phyloP scores from a whole-genome alignment of 192 early-diverging fungal genomes.

The Coemansia erecta region DNA sequence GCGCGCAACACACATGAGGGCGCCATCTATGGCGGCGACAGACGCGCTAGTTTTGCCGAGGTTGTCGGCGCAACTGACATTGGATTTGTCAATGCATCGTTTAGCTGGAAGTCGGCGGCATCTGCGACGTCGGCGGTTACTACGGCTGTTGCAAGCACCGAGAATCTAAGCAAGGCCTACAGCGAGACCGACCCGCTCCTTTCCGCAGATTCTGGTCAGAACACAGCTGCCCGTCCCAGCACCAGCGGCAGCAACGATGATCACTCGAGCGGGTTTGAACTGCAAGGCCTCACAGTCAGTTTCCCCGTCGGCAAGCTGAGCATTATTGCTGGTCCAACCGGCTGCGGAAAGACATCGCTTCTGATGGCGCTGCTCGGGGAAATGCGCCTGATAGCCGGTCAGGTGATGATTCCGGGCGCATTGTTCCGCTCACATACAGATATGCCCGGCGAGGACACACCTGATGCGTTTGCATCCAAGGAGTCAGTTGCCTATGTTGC shows the following conservation, averaged over 20 bases:
- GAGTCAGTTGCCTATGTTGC: constrained; percentile 80
- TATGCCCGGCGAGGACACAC: constrained; percentile 7
- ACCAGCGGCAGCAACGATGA: neutral
- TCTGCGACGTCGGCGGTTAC: constrained; percentile 2
- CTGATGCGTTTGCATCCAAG: constrained; percentile 19
- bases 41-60: constrained; percentile 32
- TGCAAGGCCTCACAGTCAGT: constrained; percentile 62
- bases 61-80: constrained; percentile 48
- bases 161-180: neutral
- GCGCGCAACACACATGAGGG: constrained; percentile 17
- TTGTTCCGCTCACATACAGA: constrained; percentile 68
- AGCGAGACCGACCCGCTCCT: constrained; percentile 19
- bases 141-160: constrained; percentile 3
- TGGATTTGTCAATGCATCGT: constrained; percentile 70
- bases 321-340: constrained; percentile 82
- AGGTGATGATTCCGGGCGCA: constrained; percentile 39
- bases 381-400: constrained; percentile 52
- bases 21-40: constrained; percentile 7
- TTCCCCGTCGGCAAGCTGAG: constrained; percentile 74
- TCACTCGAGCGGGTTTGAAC: constrained; percentile 47
- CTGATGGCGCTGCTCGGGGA: constrained; percentile 81
- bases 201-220: neutral
- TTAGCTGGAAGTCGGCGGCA: constrained; percentile 57
- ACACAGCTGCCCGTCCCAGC: neutral
- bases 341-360: constrained; percentile 83